These are phyloP conservation scores for Cercospora beticola DNA, from an alignment of 2,329 filamentous ascomycete genomes.

Conservation along the genomic window DNA sequence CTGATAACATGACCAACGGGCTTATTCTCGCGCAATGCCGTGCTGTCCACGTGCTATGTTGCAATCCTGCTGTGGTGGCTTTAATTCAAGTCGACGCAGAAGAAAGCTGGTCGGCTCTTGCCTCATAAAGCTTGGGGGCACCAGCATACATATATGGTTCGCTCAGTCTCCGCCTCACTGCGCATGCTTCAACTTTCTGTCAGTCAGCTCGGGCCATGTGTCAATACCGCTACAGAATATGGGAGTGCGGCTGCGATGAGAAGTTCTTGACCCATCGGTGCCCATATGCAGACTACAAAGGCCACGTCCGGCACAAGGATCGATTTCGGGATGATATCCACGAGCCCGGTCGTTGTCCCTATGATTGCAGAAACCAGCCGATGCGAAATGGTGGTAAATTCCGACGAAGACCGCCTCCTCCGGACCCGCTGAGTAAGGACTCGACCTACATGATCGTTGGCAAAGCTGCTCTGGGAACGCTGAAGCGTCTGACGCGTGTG, in stretches of 20 bases:
- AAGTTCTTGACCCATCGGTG: constrained; percentile 13
- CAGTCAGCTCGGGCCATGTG: background rate
- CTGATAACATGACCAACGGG: background rate
- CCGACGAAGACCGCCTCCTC: background rate
- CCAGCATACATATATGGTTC: background rate
- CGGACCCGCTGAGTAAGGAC: background rate
- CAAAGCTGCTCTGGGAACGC: background rate
- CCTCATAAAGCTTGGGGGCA: background rate
- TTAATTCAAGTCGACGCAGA: background rate
- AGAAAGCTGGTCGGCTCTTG: background rate
- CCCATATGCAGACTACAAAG: constrained; percentile 11
- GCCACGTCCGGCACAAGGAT: constrained; percentile 13
- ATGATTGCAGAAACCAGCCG: constrained; percentile 5
- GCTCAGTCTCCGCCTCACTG: background rate
- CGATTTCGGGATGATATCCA: constrained; percentile 9
- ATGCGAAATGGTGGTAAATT: constrained; percentile 7
- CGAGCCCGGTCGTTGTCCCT: constrained; percentile 6
- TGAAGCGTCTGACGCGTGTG: constrained; percentile 1
- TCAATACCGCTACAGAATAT: constrained; percentile 15
- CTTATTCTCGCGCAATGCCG: background rate
- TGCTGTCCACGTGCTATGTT: constrained; percentile 1
- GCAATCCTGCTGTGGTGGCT: background rate
- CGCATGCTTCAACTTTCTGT: background rate
- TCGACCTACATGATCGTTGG: background rate
- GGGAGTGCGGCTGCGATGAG: constrained; percentile 14